Conservation (phyloP, 169 alveolate species). For the Plasmodium fragile region DNA sequence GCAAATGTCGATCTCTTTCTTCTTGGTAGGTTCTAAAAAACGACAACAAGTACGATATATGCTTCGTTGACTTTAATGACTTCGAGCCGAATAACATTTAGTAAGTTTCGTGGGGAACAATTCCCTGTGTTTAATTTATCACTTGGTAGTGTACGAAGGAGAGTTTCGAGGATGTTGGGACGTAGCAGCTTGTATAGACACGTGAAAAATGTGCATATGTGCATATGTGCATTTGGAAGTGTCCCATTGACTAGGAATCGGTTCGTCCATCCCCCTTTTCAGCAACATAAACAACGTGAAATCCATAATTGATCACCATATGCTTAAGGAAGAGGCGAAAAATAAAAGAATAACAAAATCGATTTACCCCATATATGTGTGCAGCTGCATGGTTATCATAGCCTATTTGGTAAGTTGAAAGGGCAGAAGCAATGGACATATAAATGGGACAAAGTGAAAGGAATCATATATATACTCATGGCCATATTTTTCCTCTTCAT, state of each 20-base stretch:
- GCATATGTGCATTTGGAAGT: not conserved
- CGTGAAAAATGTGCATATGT: not conserved
- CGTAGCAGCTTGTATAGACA: not conserved
- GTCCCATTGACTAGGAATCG: not conserved
- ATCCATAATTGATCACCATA: constrained; percentile 75
- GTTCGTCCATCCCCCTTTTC: not conserved
- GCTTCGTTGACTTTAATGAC: constrained; percentile 73
- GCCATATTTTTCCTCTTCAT: not conserved
- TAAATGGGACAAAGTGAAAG: not conserved
- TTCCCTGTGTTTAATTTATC: not conserved
- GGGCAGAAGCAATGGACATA: not conserved
- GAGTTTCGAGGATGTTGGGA: not conserved
- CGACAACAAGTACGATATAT: constrained; percentile 38
- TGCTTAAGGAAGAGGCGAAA: constrained; percentile 37
- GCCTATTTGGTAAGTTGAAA: constrained; percentile 68
- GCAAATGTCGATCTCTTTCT: not conserved
- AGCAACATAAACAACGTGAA: constrained; percentile 58
- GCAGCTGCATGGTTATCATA: constrained; percentile 76
- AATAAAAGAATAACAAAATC: constrained; percentile 61
- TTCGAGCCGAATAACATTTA: constrained; percentile 30
- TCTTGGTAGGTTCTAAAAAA: constrained; percentile 55
- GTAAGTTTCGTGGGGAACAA: constrained; percentile 8
- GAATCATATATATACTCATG: not conserved
- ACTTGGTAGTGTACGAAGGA: not conserved
- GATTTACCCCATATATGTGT: constrained; percentile 62